Evolutionary conservation across 2,329 filamentous ascomycete genomes (phyloP).

Genomic region (Fusarium scirpi): DNA sequence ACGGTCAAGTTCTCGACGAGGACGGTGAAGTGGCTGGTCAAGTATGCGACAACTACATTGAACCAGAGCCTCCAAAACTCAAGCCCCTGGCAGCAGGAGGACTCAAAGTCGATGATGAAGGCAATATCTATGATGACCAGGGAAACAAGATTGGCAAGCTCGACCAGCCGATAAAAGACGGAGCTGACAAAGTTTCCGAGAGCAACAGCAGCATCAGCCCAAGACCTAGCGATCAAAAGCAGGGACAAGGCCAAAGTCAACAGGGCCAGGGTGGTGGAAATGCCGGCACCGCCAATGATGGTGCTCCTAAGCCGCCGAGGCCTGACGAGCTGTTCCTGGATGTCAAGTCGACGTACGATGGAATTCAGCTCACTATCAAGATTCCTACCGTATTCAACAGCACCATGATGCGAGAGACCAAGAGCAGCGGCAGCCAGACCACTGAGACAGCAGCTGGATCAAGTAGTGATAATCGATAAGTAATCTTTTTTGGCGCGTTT

Average conservation of each 20-base stretch:
- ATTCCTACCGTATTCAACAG: slow-evolving; percentile 67
- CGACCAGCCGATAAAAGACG: slow-evolving; percentile 54
- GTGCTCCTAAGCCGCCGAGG: slow-evolving; percentile 51
- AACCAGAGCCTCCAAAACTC: slow-evolving; percentile 63
- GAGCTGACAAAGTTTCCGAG: slow-evolving; percentile 18
- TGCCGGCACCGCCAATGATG: neutral
- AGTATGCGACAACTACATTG: slow-evolving; percentile 68
- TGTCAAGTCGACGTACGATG: slow-evolving; percentile 68
- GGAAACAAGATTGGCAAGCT: slow-evolving; percentile 73
- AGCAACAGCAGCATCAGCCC: slow-evolving; percentile 5
- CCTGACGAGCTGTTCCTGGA: slow-evolving; percentile 67
- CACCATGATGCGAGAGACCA: slow-evolving; percentile 28
- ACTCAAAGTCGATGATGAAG: slow-evolving; percentile 67
- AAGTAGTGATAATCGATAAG: slow-evolving; percentile 35
- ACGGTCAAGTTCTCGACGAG: slow-evolving; percentile 73
- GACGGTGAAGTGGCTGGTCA: slow-evolving; percentile 84
- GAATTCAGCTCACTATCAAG: slow-evolving; percentile 68
- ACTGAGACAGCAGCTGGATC: neutral
- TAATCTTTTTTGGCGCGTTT: slow-evolving; percentile 32
- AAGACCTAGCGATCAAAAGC: neutral
- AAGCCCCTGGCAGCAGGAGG: slow-evolving; percentile 62
- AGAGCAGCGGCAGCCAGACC: slow-evolving; percentile 23
- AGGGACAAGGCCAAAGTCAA: neutral
- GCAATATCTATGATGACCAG: slow-evolving; percentile 68
- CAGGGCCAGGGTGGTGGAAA: slow-evolving; percentile 8